phyloP scores from a whole-genome alignment of 1,284 basidiomycete genomes.

The Neolentinus lepideus region DNA sequence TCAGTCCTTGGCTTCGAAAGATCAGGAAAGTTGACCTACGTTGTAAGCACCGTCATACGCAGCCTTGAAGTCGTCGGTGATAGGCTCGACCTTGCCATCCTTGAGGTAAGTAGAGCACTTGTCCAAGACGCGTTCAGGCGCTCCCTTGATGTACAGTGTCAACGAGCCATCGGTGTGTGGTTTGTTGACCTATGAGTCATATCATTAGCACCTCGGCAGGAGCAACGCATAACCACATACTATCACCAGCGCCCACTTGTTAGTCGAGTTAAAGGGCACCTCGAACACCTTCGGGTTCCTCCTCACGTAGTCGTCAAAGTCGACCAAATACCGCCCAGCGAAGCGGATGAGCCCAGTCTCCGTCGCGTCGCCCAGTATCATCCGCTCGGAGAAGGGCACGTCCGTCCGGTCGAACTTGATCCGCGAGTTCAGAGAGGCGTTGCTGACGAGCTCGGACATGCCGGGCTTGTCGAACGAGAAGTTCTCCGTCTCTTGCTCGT shows the following conservation, averaged over 20 bases:
- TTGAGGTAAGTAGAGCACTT: constrained; percentile 56
- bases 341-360: constrained; percentile 64
- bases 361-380: constrained; percentile 62
- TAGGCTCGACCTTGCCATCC: constrained; percentile 38
- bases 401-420: constrained; percentile 64
- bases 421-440: constrained; percentile 57
- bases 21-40: constrained; percentile 23
- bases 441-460: constrained; percentile 57
- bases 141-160: constrained; percentile 57
- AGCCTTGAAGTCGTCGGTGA: constrained; percentile 47
- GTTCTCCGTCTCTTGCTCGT: constrained; percentile 39
- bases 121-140: constrained; percentile 58
- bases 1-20: constrained; percentile 3
- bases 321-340: constrained; percentile 43
- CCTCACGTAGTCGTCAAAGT: constrained; percentile 49
- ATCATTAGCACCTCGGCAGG: no score
- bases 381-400: constrained; percentile 53
- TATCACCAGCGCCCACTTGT: constrained; percentile 66
- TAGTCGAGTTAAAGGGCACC: constrained; percentile 66
- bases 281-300: constrained; percentile 53
- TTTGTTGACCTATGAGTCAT: constrained; percentile 49
- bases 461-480: constrained; percentile 47
- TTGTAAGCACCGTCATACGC: constrained; percentile 56
- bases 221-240: no score
- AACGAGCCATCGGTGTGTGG: constrained; percentile 38